These are phyloP conservation scores for Schwanniomyces vanrijiae DNA, from an alignment of 805 yeast genomes.

Conservation along the genomic window DNA sequence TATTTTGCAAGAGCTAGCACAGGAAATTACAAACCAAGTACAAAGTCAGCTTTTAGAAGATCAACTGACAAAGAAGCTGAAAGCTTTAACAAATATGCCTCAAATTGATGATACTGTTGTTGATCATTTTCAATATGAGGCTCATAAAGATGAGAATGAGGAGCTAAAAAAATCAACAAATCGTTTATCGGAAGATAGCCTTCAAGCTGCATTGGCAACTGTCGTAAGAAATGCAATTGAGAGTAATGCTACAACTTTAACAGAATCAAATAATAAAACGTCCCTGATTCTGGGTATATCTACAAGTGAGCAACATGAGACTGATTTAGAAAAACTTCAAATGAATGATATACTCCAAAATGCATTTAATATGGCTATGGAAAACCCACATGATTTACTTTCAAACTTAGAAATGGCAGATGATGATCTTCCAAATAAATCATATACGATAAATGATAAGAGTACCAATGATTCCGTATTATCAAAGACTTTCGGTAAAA, in stretches of 20 bases:
- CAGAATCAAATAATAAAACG: not conserved
- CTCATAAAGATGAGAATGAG: constrained; percentile 21
- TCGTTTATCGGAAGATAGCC: constrained; percentile 9
- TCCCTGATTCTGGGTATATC: not conserved
- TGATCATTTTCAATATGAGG: constrained; percentile 36
- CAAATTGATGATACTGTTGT: constrained; percentile 35
- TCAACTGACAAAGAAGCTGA: constrained; percentile 7
- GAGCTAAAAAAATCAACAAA: not conserved
- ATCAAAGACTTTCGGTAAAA: not conserved
- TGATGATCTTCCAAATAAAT: constrained; percentile 11
- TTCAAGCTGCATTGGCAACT: constrained; percentile 55
- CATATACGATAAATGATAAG: constrained; percentile 3
- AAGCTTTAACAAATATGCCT: constrained; percentile 21
- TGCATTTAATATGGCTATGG: constrained; percentile 76
- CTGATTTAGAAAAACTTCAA: constrained; percentile 53
- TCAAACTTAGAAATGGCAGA: constrained; percentile 30
- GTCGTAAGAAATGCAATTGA: constrained; percentile 51
- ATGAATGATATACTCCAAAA: constrained; percentile 74
- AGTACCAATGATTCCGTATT: not conserved
- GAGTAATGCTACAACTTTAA: constrained; percentile 3
- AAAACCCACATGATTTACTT: constrained; percentile 52
- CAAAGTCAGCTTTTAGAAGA: constrained; percentile 23
- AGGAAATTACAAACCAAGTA: constrained; percentile 30
- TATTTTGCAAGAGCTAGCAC: constrained; percentile 27
- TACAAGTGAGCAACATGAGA: constrained; percentile 22